Conservation (phyloP, 441 rosid genomes). For the Brassica balearica region DNA sequence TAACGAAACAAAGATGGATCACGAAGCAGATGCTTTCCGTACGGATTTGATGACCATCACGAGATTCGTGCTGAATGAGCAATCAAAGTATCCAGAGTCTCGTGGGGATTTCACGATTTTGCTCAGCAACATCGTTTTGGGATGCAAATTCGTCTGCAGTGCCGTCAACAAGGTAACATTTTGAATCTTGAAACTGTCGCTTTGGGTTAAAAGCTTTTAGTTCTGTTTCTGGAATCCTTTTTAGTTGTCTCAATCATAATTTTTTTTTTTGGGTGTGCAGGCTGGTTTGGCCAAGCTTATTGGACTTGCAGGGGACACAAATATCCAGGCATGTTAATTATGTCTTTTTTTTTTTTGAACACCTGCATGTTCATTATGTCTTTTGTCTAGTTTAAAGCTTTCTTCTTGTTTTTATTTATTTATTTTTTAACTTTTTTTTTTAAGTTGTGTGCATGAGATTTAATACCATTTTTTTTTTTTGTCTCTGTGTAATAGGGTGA, state of each 20-base stretch:
- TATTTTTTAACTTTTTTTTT: neutral
- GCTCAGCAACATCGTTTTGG: conserved; percentile 93
- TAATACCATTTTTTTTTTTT: neutral
- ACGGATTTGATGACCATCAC: conserved; percentile 99
- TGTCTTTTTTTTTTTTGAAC: neutral
- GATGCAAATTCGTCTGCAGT: conserved; percentile 98
- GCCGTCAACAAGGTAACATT: conserved; percentile 81
- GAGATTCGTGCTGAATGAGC: conserved; percentile 85
- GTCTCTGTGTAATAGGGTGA: conserved; percentile 67
- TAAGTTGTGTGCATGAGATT: neutral
- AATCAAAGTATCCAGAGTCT: conserved; percentile 89
- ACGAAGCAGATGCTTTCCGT: conserved; percentile 80
- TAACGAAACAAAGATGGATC: conserved; percentile 63
- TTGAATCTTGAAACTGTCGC: neutral
- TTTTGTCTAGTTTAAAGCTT: neutral
- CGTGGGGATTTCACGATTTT: conserved; percentile 96
- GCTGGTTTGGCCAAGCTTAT: conserved; percentile 96
- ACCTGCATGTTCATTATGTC: conserved; percentile 42
- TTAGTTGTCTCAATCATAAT: neutral
- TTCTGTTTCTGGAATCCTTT: too few relatives aligned
- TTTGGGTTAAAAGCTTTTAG: conserved; percentile 13
- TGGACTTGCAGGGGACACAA: conserved; percentile 98
- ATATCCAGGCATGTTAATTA: conserved; percentile 69
- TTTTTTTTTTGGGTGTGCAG: conserved; percentile 48
- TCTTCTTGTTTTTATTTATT: neutral